Conservation (phyloP, 2,329 filamentous ascomycete genomes). For the Chrysosporium keratinophilum region DNA sequence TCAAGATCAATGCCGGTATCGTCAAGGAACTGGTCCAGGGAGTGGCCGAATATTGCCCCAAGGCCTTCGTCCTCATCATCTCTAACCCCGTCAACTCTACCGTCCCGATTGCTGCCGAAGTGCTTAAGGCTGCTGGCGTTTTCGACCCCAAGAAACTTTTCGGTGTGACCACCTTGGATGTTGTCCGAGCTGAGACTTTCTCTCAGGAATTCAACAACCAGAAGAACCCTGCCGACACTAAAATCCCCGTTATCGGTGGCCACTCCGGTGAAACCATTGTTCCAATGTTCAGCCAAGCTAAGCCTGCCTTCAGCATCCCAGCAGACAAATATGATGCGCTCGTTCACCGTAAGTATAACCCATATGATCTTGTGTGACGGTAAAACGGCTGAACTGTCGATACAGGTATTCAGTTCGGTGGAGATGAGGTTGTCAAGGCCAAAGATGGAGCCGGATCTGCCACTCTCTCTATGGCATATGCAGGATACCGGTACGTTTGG, state of each 20-base stretch:
- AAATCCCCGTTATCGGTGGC: slow-evolving; percentile 85
- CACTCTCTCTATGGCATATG: slow-evolving; percentile 90
- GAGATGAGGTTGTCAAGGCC: slow-evolving; percentile 92
- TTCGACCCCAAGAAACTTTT: slow-evolving; percentile 96
- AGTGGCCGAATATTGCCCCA: slow-evolving; percentile 76
- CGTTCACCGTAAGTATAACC: slow-evolving; percentile 57
- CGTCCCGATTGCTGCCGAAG: slow-evolving; percentile 92
- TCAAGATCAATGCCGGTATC: slow-evolving; percentile 99
- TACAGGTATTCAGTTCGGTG: slow-evolving; percentile 79
- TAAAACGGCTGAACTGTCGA: not conserved
- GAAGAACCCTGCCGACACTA: slow-evolving; percentile 70
- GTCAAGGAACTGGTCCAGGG: slow-evolving; percentile 88
- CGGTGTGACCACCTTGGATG: slow-evolving; percentile 96
- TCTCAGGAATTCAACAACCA: slow-evolving; percentile 75
- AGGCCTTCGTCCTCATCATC: slow-evolving; percentile 92
- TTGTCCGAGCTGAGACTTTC: slow-evolving; percentile 96
- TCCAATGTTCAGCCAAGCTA: slow-evolving; percentile 86
- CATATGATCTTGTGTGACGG: not conserved
- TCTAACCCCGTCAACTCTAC: slow-evolving; percentile 99
- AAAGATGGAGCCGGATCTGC: slow-evolving; percentile 87
- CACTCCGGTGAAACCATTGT: slow-evolving; percentile 98
- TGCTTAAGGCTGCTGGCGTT: slow-evolving; percentile 83
- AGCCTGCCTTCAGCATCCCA: slow-evolving; percentile 69
- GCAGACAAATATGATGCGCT: slow-evolving; percentile 82
- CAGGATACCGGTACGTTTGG: slow-evolving; percentile 67